A percentile compares a stretch with the other conserved stretches of the same genome.
Evolutionary conservation across 805 yeast genomes (phyloP).

Genomic region (Clavispora vitiphila): DNA sequence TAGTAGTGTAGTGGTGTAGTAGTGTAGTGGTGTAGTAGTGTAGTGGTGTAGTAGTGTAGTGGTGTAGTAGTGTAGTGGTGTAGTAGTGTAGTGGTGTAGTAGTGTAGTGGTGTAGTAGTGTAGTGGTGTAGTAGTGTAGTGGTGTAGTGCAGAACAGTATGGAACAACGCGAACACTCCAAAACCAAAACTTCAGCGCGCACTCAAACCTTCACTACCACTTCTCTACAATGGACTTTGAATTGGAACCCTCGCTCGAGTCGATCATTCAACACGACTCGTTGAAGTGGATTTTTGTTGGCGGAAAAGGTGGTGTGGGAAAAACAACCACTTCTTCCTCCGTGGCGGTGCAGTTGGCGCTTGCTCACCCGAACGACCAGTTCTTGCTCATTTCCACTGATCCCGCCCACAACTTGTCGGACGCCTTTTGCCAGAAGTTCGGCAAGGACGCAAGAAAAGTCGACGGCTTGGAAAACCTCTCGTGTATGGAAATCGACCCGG

Average conservation of each 20-base stretch:
- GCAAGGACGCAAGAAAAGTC: constrained; percentile 92
- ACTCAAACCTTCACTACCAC: not conserved
- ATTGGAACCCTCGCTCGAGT: constrained; percentile 68
- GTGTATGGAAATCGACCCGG: constrained; percentile 98
- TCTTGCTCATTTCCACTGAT: constrained; percentile 89
- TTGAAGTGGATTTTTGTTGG: constrained; percentile 98
- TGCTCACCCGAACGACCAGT: constrained; percentile 72
- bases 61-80: too few relatives aligned
- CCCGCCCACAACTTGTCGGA: constrained; percentile 98
- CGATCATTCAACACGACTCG: constrained; percentile 55
- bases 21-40: too few relatives aligned
- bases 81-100: too few relatives aligned
- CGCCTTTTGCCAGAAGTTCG: constrained; percentile 97
- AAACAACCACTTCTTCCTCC: constrained; percentile 95
- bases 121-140: not conserved
- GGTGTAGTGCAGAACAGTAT: not conserved
- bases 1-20: too few relatives aligned
- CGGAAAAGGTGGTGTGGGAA: constrained; percentile 99
- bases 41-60: too few relatives aligned
- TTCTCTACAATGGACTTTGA: constrained; percentile 45
- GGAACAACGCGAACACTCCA: not conserved
- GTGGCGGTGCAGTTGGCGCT: constrained; percentile 91
- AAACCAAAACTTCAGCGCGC: not conserved
- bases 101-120: too few relatives aligned
- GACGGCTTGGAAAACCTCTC: constrained; percentile 84